Base-by-base conservation (phyloP, 805 yeast species). In the Pichia scutulata region DNA sequence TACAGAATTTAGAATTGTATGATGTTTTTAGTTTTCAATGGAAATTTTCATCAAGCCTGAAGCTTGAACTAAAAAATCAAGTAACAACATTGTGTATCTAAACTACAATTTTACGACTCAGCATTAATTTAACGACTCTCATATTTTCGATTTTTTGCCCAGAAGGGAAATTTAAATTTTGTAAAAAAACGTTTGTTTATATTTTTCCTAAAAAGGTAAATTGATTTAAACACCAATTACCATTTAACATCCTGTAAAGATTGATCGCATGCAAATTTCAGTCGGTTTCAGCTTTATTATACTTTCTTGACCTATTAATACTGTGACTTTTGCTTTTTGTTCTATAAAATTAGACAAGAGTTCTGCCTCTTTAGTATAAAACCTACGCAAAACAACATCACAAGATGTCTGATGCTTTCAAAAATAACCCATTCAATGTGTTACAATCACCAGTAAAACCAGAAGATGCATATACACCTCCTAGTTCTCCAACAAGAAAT, bases 361-460 rank as follows among this genome's bases (percentile, higher is more conserved):
- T 12, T 14, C 21, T 41, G 9, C 26, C 45, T 44, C 26, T 45
- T 26, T 24, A 22, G n/a, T 10, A 14, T 18, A 36, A 14, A 18
- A n/a, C 4, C 19, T 18, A 21, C 28, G 16, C 9, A 41, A 28
- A 39, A 22, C 4, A 6, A 13, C 24, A 30, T 13, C 19, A 36
- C 44, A 24, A 12, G 10, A 49, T 52, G 54, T 36, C 66, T 21
- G 61, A 60, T 51, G 60, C 64, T 36, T 63, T 58, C 42, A 57
- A 52, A 40, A 60, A 57, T n/a, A 61, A 61, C 41, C 64, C 65
- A 1, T 62, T 62, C 43, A 57, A 55, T 42, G 49, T 51, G 8
- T 58, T 60, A 16, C 61, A 57, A 39, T 64, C 70, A 13, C 67
- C 67, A 10, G 46, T 62, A 46, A 62, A 57, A 54, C 71, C 71